Evolutionary conservation across 352 stramenopile genomes (phyloP).

Genomic region (Thalassiosira livingstoniorum): DNA sequence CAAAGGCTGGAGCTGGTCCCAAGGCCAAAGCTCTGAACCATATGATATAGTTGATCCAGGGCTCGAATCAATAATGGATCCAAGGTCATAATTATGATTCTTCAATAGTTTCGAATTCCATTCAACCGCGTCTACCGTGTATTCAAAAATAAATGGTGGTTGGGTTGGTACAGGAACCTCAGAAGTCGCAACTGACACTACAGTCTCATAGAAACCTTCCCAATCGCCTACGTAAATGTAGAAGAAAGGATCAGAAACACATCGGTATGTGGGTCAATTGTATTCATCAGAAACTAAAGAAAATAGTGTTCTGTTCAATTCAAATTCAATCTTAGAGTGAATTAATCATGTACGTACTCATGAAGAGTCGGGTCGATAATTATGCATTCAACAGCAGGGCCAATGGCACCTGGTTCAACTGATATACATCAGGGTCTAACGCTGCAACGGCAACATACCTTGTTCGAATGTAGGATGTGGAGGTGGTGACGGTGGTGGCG

Average conservation of each 20-base stretch:
- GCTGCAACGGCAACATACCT: no score
- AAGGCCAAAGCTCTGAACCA: background rate
- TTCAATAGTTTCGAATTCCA: background rate
- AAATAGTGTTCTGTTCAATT: no score
- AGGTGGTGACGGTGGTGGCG: no score
- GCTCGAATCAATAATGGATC: background rate
- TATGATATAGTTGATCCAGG: background rate
- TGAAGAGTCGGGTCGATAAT: background rate
- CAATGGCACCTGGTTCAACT: no score
- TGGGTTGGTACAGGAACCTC: background rate
- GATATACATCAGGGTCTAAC: no score
- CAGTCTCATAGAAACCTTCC: background rate
- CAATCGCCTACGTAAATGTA: no score
- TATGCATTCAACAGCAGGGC: no score
- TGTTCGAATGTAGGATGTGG: no score
- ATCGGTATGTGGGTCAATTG: no score
- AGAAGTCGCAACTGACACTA: background rate
- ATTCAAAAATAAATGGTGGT: background rate
- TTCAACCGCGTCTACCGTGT: background rate
- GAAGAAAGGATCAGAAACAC: background rate
- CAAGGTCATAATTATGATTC: background rate
- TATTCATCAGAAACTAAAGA: no score
- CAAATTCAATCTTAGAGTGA: no score
- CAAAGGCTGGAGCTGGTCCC: background rate
- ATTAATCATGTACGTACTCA: background rate